phyloP scores from a whole-genome alignment of 1,139 yeast genomes.

The Debaryomyces sp. region DNA sequence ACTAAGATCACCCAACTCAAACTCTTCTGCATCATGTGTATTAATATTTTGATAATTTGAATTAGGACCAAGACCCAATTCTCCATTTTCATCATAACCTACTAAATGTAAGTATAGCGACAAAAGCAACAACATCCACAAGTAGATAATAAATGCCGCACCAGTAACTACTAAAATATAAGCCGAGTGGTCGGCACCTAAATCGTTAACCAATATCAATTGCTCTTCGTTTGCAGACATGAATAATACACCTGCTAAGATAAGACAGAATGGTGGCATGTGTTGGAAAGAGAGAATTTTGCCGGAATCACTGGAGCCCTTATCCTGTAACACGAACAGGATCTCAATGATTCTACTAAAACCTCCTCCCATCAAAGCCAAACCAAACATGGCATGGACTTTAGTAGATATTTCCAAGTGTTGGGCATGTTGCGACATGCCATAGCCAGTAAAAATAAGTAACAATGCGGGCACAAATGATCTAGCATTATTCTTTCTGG shows the following conservation, averaged over 20 bases:
- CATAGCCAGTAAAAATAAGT: slow-evolving; percentile 86
- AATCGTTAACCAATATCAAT: slow-evolving; percentile 63
- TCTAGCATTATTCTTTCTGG: slow-evolving; percentile 58
- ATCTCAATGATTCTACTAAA: slow-evolving; percentile 74
- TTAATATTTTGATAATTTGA: slow-evolving; percentile 15
- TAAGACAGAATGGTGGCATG: slow-evolving; percentile 76
- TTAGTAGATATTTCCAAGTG: slow-evolving; percentile 74
- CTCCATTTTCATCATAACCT: slow-evolving; percentile 49
- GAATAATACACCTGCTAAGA: slow-evolving; percentile 77
- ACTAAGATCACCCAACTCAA: slow-evolving; percentile 37
- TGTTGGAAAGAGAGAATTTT: slow-evolving; percentile 74
- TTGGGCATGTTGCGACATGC: slow-evolving; percentile 90
- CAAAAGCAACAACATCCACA: slow-evolving; percentile 64
- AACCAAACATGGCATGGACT: slow-evolving; percentile 85
- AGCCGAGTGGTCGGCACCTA: slow-evolving; percentile 84
- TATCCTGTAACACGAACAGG: slow-evolving; percentile 64
- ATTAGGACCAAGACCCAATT: slow-evolving; percentile 13
- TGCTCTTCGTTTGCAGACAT: slow-evolving; percentile 96
- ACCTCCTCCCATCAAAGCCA: slow-evolving; percentile 80
- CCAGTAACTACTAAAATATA: slow-evolving; percentile 74
- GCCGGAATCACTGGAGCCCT: slow-evolving; percentile 48
- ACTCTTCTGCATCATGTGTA: slow-evolving; percentile 28
- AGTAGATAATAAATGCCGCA: slow-evolving; percentile 70
- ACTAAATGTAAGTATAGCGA: slow-evolving; percentile 59
- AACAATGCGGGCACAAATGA: slow-evolving; percentile 80